A percentile compares a stretch with the other conserved stretches of the same genome.
Conservation (phyloP, 1,284 basidiomycete genomes). For the Pisolithus thermaeus region DNA sequence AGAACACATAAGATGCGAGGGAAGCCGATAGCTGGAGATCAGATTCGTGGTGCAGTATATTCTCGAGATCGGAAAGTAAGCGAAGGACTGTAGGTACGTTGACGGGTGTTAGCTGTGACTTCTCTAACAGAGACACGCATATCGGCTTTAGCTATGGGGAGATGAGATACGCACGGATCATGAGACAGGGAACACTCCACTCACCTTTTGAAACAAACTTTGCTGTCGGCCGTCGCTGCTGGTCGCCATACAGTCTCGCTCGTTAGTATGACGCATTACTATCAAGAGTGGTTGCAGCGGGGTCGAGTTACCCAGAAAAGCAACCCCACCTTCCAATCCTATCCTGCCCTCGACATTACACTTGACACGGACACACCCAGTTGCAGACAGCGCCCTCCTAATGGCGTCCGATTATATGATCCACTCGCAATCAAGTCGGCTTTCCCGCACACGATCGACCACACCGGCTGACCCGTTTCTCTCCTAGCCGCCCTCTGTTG, state of each 20-base stretch:
- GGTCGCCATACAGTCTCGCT: slow-evolving; percentile 1
- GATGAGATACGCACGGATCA: slow-evolving; percentile 2
- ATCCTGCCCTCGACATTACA: background rate
- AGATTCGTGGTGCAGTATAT: slow-evolving; percentile 40
- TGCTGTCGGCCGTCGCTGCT: slow-evolving; percentile 12
- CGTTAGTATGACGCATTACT: background rate
- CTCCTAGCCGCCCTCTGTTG: slow-evolving; percentile 65
- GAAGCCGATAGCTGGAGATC: slow-evolving; percentile 44
- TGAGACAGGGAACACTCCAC: slow-evolving; percentile 2
- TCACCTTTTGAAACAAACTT: slow-evolving; percentile 32
- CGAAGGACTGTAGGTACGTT: slow-evolving; percentile 39
- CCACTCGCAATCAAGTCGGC: slow-evolving; percentile 81
- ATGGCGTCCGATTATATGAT: slow-evolving; percentile 70
- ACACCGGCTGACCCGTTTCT: slow-evolving; percentile 4
- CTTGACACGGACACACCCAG: background rate
- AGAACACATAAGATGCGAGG: slow-evolving; percentile 81
- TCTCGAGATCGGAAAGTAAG: slow-evolving; percentile 50
- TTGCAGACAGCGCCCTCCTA: slow-evolving; percentile 46
- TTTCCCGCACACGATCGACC: background rate
- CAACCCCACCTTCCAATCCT: background rate
- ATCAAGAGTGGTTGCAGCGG: background rate
- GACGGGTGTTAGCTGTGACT: slow-evolving; percentile 53
- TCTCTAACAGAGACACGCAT: slow-evolving; percentile 73
- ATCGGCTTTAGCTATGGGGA: slow-evolving; percentile 60
- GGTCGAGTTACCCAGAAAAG: background rate